These are phyloP conservation scores for Xylaria polymorpha DNA, from an alignment of 2,329 filamentous ascomycete species.

Conservation along the genomic window DNA sequence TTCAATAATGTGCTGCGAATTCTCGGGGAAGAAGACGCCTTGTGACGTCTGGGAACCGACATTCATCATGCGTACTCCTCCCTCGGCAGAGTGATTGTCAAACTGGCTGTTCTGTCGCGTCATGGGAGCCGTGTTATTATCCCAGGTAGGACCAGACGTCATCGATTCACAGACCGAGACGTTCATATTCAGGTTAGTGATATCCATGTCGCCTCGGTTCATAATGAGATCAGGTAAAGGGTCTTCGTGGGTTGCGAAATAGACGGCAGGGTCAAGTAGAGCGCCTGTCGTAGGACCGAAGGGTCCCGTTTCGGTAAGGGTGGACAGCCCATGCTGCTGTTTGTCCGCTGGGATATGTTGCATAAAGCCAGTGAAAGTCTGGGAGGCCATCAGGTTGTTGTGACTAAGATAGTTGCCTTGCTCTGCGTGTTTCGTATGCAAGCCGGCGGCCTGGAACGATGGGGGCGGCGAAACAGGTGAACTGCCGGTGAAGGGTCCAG, in stretches of 20 bases:
- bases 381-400: conserved; percentile 49
- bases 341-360: conserved; percentile 44
- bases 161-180: conserved; percentile 53
- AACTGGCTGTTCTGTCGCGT: conserved; percentile 51
- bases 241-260: conserved; percentile 50
- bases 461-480: conserved; percentile 53
- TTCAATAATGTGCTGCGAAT: conserved; percentile 40
- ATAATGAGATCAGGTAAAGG: conserved; percentile 26
- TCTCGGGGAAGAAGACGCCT: conserved; percentile 42
- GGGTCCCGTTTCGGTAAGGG: conserved; percentile 51
- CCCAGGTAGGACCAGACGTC: conserved; percentile 49
- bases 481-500: conserved; percentile 54
- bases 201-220: conserved; percentile 42
- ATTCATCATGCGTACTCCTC: conserved; percentile 50
- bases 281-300: conserved; percentile 46
- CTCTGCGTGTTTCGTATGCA: conserved; percentile 38
- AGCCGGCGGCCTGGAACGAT: conserved; percentile 41
- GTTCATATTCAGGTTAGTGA: conserved; percentile 45
- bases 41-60: conserved; percentile 51
- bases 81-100: conserved; percentile 47
- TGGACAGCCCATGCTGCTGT: conserved; percentile 50
- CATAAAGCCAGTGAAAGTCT: conserved; percentile 43
- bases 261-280: conserved; percentile 55
- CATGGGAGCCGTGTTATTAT: conserved; percentile 50
- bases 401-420: conserved; percentile 49